Conservation (phyloP, 345 rosid species). For the Jatropha curcas region DNA sequence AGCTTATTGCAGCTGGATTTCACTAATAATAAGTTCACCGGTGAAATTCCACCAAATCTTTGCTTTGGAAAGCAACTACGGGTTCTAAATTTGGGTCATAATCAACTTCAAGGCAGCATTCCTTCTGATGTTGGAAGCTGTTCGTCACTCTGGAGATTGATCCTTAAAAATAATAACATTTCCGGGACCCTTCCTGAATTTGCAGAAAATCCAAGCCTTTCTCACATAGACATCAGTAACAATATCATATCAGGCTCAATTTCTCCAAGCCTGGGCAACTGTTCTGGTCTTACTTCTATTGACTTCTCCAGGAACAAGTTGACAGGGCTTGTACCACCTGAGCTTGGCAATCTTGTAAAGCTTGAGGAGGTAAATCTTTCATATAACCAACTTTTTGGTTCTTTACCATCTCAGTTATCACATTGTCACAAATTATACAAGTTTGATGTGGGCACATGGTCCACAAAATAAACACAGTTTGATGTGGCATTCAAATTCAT, state of each 20-base stretch:
- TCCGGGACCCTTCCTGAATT: conserved; percentile 64
- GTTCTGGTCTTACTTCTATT: conserved; percentile 45
- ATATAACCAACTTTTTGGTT: conserved; percentile 53
- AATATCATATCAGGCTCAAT: conserved; percentile 62
- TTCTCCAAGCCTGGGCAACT: conserved; percentile 55
- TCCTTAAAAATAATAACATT: conserved; percentile 52
- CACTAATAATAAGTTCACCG: conserved; percentile 54
- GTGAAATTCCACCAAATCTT: conserved; percentile 67
- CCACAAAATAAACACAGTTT: conserved; percentile 36
- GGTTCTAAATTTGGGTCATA: conserved; percentile 57
- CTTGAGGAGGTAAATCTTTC: conserved; percentile 57
- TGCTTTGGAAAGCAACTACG: conserved; percentile 55
- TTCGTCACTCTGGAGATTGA: conserved; percentile 57
- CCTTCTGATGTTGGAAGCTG: conserved; percentile 61
- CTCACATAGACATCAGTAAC: conserved; percentile 49
- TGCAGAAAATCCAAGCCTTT: conserved; percentile 42
- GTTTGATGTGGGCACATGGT: conserved; percentile 63
- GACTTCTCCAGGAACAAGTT: conserved; percentile 64
- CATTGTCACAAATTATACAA: conserved; percentile 37
- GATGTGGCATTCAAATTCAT: conserved; percentile 63
- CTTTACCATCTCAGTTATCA: conserved; percentile 64
- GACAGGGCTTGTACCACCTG: conserved; percentile 52
- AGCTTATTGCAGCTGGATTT: conserved; percentile 64
- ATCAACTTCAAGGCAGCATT: conserved; percentile 59
- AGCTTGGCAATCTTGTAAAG: conserved; percentile 51